Evolutionary conservation across 495 filamentous ascomycete species (phyloP).

Genomic region (Penicillium tannophilum): DNA sequence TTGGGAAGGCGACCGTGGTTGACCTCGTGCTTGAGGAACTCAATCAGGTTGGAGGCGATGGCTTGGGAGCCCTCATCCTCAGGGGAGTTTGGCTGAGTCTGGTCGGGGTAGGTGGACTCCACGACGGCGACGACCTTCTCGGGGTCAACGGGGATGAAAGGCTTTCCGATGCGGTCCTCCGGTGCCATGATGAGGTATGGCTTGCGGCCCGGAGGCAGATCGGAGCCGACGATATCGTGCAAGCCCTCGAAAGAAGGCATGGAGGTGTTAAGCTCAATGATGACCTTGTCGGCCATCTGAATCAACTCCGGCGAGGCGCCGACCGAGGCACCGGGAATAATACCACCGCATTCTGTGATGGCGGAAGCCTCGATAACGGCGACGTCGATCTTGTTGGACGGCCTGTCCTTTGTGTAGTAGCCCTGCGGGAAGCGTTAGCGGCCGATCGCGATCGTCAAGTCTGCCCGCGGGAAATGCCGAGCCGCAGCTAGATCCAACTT

Average conservation of each 20-base stretch:
- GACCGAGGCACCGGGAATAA: slow-evolving; percentile 85
- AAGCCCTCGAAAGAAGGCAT: slow-evolving; percentile 84
- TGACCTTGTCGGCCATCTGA: slow-evolving; percentile 89
- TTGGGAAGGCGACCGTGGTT: slow-evolving; percentile 71
- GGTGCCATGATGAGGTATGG: slow-evolving; percentile 82
- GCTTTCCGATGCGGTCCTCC: slow-evolving; percentile 80
- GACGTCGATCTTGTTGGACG: slow-evolving; percentile 74
- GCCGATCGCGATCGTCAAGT: slow-evolving; percentile 13
- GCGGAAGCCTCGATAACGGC: slow-evolving; percentile 85
- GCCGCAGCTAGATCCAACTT: slow-evolving; percentile 28
- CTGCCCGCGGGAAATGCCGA: slow-evolving; percentile 16
- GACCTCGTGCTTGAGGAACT: slow-evolving; percentile 85
- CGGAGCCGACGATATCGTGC: slow-evolving; percentile 88
- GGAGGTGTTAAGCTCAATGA: slow-evolving; percentile 91
- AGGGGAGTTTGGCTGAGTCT: slow-evolving; percentile 75
- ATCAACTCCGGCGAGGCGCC: slow-evolving; percentile 85
- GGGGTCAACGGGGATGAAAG: slow-evolving; percentile 84
- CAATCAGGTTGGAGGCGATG: slow-evolving; percentile 81
- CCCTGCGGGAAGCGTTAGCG: slow-evolving; percentile 48
- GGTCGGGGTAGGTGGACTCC: slow-evolving; percentile 81
- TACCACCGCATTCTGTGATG: slow-evolving; percentile 90
- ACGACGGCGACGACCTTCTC: slow-evolving; percentile 87
- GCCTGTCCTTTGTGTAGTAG: slow-evolving; percentile 78
- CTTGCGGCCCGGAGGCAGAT: slow-evolving; percentile 78
- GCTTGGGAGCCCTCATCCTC: slow-evolving; percentile 71